Evolutionary conservation across 495 filamentous ascomycete species (phyloP).

Genomic region (Hypoxylon fuscum): DNA sequence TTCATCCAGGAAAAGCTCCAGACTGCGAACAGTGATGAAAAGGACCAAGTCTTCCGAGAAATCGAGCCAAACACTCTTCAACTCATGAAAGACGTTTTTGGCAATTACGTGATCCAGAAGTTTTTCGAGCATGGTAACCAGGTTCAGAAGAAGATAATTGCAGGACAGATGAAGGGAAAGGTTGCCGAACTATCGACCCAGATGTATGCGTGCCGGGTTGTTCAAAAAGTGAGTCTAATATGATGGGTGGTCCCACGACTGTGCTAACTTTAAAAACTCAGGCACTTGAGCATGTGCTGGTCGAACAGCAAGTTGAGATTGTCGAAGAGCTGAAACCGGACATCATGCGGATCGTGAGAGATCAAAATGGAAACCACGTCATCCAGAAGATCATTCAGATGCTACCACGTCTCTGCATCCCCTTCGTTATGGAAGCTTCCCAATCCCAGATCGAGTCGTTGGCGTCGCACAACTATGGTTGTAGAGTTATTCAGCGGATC

Average conservation of each 20-base stretch:
- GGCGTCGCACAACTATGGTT: constrained; percentile 85
- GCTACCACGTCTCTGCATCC: constrained; percentile 81
- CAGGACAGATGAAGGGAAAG: constrained; percentile 85
- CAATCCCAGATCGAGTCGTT: constrained; percentile 79
- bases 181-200: constrained; percentile 81
- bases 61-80: constrained; percentile 83
- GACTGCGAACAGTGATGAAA: constrained; percentile 95
- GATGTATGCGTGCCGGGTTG: constrained; percentile 96
- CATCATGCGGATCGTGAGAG: constrained; percentile 81
- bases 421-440: constrained; percentile 90
- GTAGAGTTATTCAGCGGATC: constrained; percentile 92
- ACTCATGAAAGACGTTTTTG: constrained; percentile 95
- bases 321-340: constrained; percentile 84
- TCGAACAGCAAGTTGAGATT: constrained; percentile 86
- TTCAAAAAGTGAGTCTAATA: constrained; percentile 76
- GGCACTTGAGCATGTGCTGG: constrained; percentile 92
- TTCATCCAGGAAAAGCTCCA: constrained; percentile 97
- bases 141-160: constrained; percentile 87
- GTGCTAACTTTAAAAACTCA: constrained; percentile 48
- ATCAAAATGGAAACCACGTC: constrained; percentile 96
- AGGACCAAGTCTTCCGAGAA: constrained; percentile 91
- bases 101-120: constrained; percentile 98
- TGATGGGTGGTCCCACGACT: not conserved
- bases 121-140: constrained; percentile 98
- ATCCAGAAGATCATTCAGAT: constrained; percentile 94